Percentiles rank a stretch among this genome's conserved stretches.
These are phyloP conservation scores for Huntiella abstrusa DNA, from an alignment of 2,329 filamentous ascomycete genomes.

Conservation along the genomic window DNA sequence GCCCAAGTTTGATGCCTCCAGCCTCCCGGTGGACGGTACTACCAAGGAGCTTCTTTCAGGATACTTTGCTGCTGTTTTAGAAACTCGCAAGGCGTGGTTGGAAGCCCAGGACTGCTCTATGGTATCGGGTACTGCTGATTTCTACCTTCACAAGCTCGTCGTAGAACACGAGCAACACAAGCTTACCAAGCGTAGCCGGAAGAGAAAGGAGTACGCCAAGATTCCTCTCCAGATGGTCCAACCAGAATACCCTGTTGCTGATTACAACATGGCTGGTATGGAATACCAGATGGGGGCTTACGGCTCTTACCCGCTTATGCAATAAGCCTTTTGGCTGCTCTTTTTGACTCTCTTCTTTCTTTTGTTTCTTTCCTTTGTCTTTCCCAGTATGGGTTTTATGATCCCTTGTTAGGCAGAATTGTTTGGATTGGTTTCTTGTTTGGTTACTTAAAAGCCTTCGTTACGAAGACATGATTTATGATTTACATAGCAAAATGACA, in stretches of 20 bases:
- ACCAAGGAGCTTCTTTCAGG: background rate
- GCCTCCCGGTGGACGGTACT: background rate
- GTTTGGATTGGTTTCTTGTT: background rate
- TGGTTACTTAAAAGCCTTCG: too few species aligned
- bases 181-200: conserved; percentile 8
- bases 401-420: background rate
- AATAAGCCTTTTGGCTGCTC: background rate
- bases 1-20: conserved; percentile 7
- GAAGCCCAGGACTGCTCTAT: background rate
- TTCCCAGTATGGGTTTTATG: background rate
- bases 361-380: background rate
- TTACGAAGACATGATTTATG: too few species aligned
- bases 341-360: background rate
- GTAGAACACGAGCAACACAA: conserved; percentile 9
- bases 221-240: background rate
- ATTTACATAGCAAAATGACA: too few species aligned
- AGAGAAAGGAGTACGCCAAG: conserved; percentile 2
- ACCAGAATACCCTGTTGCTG: background rate
- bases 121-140: background rate
- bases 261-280: background rate
- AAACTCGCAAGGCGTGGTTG: background rate
- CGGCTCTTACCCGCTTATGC: background rate
- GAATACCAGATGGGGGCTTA: background rate
- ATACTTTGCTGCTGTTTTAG: conserved; percentile 1
- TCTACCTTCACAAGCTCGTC: conserved; percentile 1